Conservation (phyloP, 1,284 basidiomycete genomes). For the Pyrrhoderma noxium region DNA sequence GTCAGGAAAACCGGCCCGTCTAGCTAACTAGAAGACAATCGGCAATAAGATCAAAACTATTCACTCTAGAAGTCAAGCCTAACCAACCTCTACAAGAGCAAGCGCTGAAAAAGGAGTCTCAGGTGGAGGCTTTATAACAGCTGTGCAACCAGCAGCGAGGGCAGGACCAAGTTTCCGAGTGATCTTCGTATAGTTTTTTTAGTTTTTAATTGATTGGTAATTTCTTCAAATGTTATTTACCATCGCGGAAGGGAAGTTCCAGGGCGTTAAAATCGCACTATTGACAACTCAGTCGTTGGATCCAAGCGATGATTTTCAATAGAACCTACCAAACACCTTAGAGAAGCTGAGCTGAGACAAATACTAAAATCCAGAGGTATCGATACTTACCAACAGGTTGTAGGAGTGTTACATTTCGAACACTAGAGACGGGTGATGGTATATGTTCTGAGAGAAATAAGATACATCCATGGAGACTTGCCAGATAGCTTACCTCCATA, state of each 20-base stretch:
- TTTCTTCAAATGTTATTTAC: constrained; percentile 40
- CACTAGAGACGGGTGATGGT: constrained; percentile 64
- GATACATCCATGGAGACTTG: background rate
- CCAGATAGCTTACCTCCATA: constrained; percentile 55
- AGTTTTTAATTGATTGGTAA: constrained; percentile 10
- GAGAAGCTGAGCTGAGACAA: constrained; percentile 2
- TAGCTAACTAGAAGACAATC: constrained; percentile 59
- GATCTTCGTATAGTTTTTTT: too few species aligned
- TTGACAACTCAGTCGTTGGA: constrained; percentile 2
- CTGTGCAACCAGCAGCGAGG: constrained; percentile 92
- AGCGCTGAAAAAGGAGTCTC: constrained; percentile 95
- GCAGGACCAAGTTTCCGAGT: constrained; percentile 85
- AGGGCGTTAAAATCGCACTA: constrained; percentile 74
- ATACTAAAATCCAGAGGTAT: constrained; percentile 3
- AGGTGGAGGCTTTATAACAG: constrained; percentile 91
- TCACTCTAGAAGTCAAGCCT: background rate
- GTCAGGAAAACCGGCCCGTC: constrained; percentile 85
- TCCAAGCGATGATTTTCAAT: constrained; percentile 1
- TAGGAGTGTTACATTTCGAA: constrained; percentile 88
- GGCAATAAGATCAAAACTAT: background rate
- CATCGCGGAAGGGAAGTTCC: constrained; percentile 95
- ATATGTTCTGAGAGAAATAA: constrained; percentile 55
- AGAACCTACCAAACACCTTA: constrained; percentile 52
- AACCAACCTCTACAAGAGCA: constrained; percentile 71
- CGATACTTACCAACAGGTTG: constrained; percentile 75